Conservation (phyloP, 768 basidiomycete genomes). For the Kwoniella bestiolae region DNA sequence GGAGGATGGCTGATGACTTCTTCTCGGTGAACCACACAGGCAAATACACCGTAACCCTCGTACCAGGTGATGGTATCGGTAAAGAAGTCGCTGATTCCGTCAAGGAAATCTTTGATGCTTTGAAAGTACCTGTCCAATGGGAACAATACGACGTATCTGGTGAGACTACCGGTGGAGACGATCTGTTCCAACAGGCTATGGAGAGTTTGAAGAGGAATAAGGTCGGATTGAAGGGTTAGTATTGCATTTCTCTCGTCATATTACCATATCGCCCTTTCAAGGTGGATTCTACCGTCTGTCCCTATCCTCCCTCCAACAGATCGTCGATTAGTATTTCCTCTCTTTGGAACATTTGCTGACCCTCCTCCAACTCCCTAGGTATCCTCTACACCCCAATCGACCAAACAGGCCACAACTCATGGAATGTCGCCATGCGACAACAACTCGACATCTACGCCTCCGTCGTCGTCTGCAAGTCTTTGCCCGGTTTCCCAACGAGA, state of each 20-base stretch:
- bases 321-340: too few species aligned
- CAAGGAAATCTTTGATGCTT: constrained; percentile 96
- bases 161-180: constrained; percentile 90
- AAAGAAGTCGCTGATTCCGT: constrained; percentile 96
- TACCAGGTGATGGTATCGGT: constrained; percentile 97
- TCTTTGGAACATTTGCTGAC: too few species aligned
- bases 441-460: constrained; percentile 98
- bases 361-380: constrained; percentile 63
- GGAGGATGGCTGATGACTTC: not conserved
- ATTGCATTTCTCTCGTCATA: not conserved
- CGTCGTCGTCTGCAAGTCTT: constrained; percentile 95
- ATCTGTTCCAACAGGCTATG: constrained; percentile 96
- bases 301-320: too few species aligned
- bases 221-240: constrained; percentile 92
- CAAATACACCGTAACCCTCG: constrained; percentile 74
- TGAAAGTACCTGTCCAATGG: constrained; percentile 99
- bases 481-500: constrained; percentile 93
- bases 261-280: not conserved
- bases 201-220: constrained; percentile 96
- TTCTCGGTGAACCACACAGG: constrained; percentile 23
- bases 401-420: constrained; percentile 93
- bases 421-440: constrained; percentile 99
- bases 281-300: too few species aligned
- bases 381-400: constrained; percentile 99
- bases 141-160: constrained; percentile 98